Evolutionary conservation across 768 basidiomycete species (phyloP).

Genomic region (Suillus ampliporus): DNA sequence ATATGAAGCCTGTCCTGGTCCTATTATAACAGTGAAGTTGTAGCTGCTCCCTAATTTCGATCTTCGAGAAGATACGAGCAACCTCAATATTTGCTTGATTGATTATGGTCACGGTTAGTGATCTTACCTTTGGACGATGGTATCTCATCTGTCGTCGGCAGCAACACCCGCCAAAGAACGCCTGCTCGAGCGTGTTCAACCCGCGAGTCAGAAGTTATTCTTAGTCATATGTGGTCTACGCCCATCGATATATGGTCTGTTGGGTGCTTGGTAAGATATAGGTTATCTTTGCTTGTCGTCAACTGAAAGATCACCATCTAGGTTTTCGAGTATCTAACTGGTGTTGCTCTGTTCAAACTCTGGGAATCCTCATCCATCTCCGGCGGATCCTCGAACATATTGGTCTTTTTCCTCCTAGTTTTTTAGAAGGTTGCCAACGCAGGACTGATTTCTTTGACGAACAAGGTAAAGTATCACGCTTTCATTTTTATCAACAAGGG

Average conservation of each 20-base stretch:
- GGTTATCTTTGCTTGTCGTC: not conserved
- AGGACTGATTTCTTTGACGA: conserved; percentile 10
- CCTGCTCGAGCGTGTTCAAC: conserved; percentile 11
- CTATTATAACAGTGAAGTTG: conserved; percentile 29
- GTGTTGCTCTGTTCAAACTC: conserved; percentile 7
- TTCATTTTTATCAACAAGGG: not conserved
- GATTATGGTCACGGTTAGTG: conserved; percentile 29
- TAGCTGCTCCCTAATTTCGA: conserved; percentile 32
- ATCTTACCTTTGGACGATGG: not conserved
- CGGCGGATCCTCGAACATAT: conserved; percentile 24
- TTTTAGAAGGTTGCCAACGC: conserved; percentile 23
- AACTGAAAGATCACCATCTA: conserved; percentile 3
- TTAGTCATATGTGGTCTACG: conserved; percentile 24
- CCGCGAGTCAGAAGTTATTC: conserved; percentile 34
- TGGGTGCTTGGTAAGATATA: conserved; percentile 30
- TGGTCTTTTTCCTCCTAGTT: conserved; percentile 23
- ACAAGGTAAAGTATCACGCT: conserved; percentile 1
- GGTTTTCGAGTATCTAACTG: conserved; percentile 16
- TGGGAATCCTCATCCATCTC: conserved; percentile 11
- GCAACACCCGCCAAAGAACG: conserved; percentile 4
- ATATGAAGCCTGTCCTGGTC: conserved; percentile 25
- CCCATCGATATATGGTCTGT: conserved; percentile 35
- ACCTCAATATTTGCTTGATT: conserved; percentile 24
- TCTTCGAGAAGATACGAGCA: conserved; percentile 15
- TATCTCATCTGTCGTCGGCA: not conserved